Evolutionary conservation across 1,284 basidiomycete genomes (phyloP), one percentile per base, ranked within the genome.

Genomic region (Boletus smithii): DNA sequence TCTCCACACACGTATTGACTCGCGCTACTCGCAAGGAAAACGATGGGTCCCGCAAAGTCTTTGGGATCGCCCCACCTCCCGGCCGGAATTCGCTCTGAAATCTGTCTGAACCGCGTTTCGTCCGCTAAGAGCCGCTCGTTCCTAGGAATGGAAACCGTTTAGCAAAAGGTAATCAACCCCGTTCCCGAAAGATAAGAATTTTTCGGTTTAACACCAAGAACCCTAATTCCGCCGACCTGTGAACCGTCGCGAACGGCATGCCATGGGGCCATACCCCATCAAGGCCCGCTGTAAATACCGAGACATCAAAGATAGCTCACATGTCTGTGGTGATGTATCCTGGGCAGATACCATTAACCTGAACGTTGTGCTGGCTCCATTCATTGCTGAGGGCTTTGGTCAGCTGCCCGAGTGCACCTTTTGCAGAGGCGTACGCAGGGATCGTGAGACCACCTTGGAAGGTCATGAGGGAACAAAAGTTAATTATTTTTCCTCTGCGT

Each of bases 241-340:
- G 37, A 38, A 47, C 38, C 10, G 43, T 41, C 44, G 16, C 43
- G 30, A 42, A 44, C 26, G 18, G 37, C 22, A 14, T 26, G 35
- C 52, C 53, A 55, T 36, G 37, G 34, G 36, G 26, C 6, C 20
- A 41, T 33, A 38, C 18, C 31, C n/a, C n/a, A 16, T 27, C 34
- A 32, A 32, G 42, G 32, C 24, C 30, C 32, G 27, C 5, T 26
- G 30, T 16, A 22, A 33, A 38, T 23, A 43, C 17, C 30, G 38
- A 44, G 44, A 60, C 51, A 53, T 46, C 44, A 51, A 53, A 44
- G 49, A 65, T 51, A 53, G 41, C 79, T 69, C 67, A 87, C 81
- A 91, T 91, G 62, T 95, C 91, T 29, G 93, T 95, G n/a, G 81
- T 80, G 59, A 95, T 86, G 69, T 97, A 95, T 18, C 93, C 93